phyloP scores from a whole-genome alignment of 164 flowering plant species.

The Dillenia suffruticosa region DNA sequence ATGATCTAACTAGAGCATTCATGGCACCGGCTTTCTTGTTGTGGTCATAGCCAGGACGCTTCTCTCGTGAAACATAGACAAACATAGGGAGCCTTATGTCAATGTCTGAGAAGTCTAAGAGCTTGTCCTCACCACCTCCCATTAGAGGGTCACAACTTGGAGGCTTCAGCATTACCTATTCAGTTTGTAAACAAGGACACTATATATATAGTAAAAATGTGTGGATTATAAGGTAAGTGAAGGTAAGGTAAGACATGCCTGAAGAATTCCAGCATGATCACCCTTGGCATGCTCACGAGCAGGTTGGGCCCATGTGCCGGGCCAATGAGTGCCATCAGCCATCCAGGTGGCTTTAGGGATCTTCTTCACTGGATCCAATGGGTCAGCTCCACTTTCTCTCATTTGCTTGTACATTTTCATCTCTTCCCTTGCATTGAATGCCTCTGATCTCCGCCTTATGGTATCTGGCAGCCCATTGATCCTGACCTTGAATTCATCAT shows the following conservation, averaged over 20 bases:
- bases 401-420: conserved; percentile 66
- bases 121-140: conserved; percentile 36
- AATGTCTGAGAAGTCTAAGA: conserved; percentile 44
- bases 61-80: conserved; percentile 53
- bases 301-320: conserved; percentile 67
- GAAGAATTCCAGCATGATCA: conserved; percentile 82
- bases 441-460: conserved; percentile 82
- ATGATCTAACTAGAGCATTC: conserved; percentile 73
- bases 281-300: conserved; percentile 64
- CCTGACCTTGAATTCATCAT: conserved; percentile 85
- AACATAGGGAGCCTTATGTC: conserved; percentile 55
- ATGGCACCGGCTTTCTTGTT: conserved; percentile 95
- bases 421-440: conserved; percentile 85
- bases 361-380: conserved; percentile 46
- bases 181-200: too few species aligned
- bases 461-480: conserved; percentile 81
- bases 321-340: conserved; percentile 97
- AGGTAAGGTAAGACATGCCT: conserved; percentile 25
- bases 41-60: conserved; percentile 57
- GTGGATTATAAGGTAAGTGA: neutral
- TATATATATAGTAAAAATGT: too few species aligned
- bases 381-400: conserved; percentile 55
- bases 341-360: conserved; percentile 82
- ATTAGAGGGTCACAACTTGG: conserved; percentile 39
- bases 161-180: conserved; percentile 79